phyloP scores from a whole-genome alignment of 2,329 filamentous ascomycete species.

The Sclerotinia subarctica region DNA sequence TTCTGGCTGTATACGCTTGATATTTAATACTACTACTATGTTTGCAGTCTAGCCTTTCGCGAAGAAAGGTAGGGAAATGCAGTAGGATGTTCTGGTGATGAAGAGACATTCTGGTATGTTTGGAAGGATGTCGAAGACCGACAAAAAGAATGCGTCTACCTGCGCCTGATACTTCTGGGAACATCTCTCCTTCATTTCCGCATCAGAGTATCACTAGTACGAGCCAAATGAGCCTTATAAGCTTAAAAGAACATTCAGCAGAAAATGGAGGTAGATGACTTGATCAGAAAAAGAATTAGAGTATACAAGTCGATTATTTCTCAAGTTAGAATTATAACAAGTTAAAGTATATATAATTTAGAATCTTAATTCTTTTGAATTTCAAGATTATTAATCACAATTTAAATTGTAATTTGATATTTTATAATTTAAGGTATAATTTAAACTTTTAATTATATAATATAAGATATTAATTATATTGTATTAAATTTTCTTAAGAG shows the following conservation, averaged over 20 bases:
- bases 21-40: not conserved
- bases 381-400: too few relatives aligned
- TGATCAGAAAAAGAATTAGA: too few relatives aligned
- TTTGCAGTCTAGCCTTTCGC: not conserved
- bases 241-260: not conserved
- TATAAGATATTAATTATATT: too few relatives aligned
- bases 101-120: not conserved
- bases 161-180: not conserved
- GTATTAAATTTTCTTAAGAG: too few relatives aligned
- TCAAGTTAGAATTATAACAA: too few relatives aligned
- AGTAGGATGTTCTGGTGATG: not conserved
- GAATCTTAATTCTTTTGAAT: too few relatives aligned
- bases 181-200: not conserved
- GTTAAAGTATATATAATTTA: too few relatives aligned
- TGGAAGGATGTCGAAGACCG: not conserved
- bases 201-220: not conserved
- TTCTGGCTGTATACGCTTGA: not conserved
- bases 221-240: not conserved
- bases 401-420: too few relatives aligned
- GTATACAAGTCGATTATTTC: too few relatives aligned
- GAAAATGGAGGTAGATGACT: too few relatives aligned
- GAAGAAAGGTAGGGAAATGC: not conserved
- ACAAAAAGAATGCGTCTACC: not conserved
- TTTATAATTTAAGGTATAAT: too few relatives aligned
- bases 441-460: too few relatives aligned